These are phyloP conservation scores for Solanum appendiculatum DNA, from an alignment of 257 asterid species.

Conservation along the genomic window DNA sequence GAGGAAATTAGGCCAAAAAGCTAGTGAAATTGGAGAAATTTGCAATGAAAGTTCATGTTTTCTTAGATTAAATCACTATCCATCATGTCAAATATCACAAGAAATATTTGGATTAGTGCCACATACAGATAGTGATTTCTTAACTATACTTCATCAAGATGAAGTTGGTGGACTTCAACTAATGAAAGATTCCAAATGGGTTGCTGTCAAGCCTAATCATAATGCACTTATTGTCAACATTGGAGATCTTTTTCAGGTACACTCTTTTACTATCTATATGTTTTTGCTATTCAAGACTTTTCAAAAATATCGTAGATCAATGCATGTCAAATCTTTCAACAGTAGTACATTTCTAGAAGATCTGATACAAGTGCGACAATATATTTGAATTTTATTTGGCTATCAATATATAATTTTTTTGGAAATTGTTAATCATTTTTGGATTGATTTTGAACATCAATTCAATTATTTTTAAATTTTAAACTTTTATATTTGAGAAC, in stretches of 20 bases:
- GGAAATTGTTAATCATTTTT: neutral
- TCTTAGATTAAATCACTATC: conserved; percentile 51
- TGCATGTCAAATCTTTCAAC: no score
- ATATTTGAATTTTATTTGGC: no score
- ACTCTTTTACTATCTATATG: no score
- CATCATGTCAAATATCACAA: conserved; percentile 26
- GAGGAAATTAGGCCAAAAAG: conserved; percentile 20
- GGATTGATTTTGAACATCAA: neutral
- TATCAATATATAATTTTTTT: no score
- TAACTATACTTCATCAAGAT: conserved; percentile 68
- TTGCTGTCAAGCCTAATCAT: conserved; percentile 44
- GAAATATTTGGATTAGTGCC: conserved; percentile 47
- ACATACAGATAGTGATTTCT: conserved; percentile 70
- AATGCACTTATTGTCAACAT: conserved; percentile 72
- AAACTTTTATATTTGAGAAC: neutral
- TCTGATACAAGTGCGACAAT: neutral
- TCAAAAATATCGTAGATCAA: no score
- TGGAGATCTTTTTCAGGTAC: conserved; percentile 81
- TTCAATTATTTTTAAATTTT: neutral
- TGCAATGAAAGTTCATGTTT: conserved; percentile 54
- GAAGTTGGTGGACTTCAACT: conserved; percentile 74
- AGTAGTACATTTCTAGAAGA: no score
- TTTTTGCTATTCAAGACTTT: rapidly evolving
- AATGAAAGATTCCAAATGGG: conserved; percentile 60
- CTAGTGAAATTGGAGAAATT: neutral